phyloP scores from a whole-genome alignment of 1,284 basidiomycete genomes.

The Trichosporon sp. region DNA sequence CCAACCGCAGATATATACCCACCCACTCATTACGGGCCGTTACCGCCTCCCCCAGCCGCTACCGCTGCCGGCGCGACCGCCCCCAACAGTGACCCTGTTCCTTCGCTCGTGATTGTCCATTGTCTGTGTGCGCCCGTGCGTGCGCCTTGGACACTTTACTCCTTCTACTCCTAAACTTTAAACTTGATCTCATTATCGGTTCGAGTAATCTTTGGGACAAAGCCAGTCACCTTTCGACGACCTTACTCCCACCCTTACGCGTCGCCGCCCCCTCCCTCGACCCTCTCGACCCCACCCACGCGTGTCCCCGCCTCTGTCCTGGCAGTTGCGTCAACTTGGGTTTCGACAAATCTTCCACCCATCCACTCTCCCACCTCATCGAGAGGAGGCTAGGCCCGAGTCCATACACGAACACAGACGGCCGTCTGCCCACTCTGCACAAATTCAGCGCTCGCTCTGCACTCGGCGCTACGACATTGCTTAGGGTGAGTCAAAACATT shows the following conservation, averaged over 20 bases:
- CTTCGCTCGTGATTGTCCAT: neutral
- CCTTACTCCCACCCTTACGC: neutral
- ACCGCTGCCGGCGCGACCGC: neutral
- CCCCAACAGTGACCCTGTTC: neutral
- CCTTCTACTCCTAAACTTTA: neutral
- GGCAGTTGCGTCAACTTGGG: neutral
- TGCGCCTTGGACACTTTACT: neutral
- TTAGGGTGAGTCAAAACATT: neutral
- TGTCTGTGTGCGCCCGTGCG: constrained; percentile 1
- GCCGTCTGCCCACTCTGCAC: neutral
- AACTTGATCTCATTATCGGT: constrained; percentile 1
- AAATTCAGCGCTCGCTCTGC: neutral
- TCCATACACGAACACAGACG: constrained; percentile 6
- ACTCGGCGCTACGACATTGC: neutral
- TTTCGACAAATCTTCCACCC: neutral
- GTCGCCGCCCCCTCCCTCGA: neutral
- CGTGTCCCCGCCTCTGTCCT: neutral
- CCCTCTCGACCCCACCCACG: neutral
- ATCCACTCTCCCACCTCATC: neutral
- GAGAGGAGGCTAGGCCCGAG: neutral
- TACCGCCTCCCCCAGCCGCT: neutral
- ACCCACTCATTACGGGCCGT: neutral
- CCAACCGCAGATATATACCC: neutral
- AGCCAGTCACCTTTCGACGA: neutral
- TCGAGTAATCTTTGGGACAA: neutral